Conservation (phyloP, 257 asterid genomes). For the Penstemon eatonii region DNA sequence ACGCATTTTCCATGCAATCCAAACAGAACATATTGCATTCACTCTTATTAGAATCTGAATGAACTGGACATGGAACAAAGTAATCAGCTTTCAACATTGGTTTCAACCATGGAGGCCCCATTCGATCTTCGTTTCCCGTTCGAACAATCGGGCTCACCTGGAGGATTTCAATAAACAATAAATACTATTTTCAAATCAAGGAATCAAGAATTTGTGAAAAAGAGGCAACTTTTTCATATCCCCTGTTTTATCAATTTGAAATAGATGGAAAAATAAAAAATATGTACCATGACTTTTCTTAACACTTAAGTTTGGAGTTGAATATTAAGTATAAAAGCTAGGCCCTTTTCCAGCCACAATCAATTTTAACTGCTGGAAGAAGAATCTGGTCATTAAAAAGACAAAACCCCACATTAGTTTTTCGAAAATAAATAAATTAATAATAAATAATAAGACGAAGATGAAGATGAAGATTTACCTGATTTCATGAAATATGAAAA, state of each 20-base stretch:
- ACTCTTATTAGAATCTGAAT: conserved; percentile 50
- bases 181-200: neutral
- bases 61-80: conserved; percentile 50
- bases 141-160: conserved; percentile 45
- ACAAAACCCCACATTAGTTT: conserved; percentile 21
- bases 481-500: neutral
- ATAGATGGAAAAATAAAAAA: neutral
- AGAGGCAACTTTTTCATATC: neutral
- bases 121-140: conserved; percentile 31
- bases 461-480: neutral
- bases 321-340: no score
- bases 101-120: conserved; percentile 61
- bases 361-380: neutral
- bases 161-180: conserved; percentile 1
- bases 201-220: neutral
- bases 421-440: neutral
- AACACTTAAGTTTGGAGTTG: neutral
- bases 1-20: conserved; percentile 66
- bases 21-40: conserved; percentile 72
- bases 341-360: neutral
- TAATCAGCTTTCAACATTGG: conserved; percentile 58
- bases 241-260: neutral
- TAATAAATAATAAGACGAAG: neutral
- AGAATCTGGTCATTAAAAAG: conserved; percentile 19
- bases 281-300: conserved; percentile 28